These are phyloP conservation scores for Thraustochytrium sp. DNA, from an alignment of 352 stramenopile genomes.

Conservation along the genomic window DNA sequence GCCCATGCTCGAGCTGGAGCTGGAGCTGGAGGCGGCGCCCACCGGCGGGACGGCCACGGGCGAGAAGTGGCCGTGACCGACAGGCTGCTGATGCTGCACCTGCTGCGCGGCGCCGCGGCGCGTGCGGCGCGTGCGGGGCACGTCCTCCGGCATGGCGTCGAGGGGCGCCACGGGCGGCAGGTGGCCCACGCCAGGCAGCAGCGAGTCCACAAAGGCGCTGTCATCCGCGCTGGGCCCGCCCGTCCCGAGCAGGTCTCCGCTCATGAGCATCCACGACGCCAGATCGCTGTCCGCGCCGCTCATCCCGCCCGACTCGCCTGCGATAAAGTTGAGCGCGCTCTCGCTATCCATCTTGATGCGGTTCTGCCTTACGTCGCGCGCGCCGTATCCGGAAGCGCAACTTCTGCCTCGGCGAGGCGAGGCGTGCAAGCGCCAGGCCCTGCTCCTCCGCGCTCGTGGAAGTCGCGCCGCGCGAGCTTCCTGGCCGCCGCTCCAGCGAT, in stretches of 20 bases:
- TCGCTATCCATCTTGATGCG: constrained; percentile 41
- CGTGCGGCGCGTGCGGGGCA: too few relatives aligned
- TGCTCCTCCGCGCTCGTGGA: too few relatives aligned
- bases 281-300: background rate
- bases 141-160: background rate
- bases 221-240: background rate
- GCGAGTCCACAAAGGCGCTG: background rate
- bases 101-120: background rate
- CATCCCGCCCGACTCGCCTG: background rate
- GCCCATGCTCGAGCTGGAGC: background rate
- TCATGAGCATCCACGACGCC: constrained; percentile 38
- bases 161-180: background rate
- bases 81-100: background rate
- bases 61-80: background rate
- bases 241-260: constrained; percentile 15
- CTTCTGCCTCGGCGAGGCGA: too few relatives aligned
- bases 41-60: background rate
- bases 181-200: background rate
- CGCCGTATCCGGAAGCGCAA: too few relatives aligned
- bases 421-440: too few relatives aligned
- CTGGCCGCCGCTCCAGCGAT: too few relatives aligned
- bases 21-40: background rate
- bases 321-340: constrained; percentile 32
- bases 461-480: too few relatives aligned
- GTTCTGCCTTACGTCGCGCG: too few relatives aligned